Percentiles rank a stretch among this genome's conserved stretches.
phyloP scores from a whole-genome alignment of 1,284 basidiomycete species.

The Grifola frondosa region DNA sequence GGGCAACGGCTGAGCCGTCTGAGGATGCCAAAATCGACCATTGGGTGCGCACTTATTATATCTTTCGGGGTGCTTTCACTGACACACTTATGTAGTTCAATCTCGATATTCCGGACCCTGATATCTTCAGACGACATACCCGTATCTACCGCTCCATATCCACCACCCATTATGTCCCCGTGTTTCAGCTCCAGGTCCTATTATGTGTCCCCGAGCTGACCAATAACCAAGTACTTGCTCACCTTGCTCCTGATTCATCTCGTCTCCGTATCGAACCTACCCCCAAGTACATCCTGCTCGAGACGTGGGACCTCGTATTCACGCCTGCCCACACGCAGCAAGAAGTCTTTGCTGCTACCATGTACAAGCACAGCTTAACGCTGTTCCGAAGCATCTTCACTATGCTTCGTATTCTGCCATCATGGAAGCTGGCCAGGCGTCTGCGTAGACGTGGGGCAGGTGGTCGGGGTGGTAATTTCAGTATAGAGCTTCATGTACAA shows the following conservation, averaged over 20 bases:
- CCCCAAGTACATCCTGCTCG: slow-evolving; percentile 66
- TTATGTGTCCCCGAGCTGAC: slow-evolving; percentile 65
- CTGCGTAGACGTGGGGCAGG: slow-evolving; percentile 46
- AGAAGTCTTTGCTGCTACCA: slow-evolving; percentile 66
- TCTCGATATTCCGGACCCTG: slow-evolving; percentile 69
- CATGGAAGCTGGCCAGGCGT: slow-evolving; percentile 69
- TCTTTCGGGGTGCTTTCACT: neutral
- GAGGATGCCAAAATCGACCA: slow-evolving; percentile 60
- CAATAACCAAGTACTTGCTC: slow-evolving; percentile 69
- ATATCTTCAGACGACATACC: slow-evolving; percentile 62
- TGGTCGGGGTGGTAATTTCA: slow-evolving; percentile 47
- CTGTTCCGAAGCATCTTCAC: slow-evolving; percentile 75
- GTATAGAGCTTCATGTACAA: slow-evolving; percentile 54
- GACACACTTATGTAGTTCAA: slow-evolving; percentile 59
- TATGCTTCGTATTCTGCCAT: slow-evolving; percentile 66
- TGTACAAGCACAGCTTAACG: slow-evolving; percentile 81
- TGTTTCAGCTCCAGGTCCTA: slow-evolving; percentile 68
- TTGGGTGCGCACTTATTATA: slow-evolving; percentile 54
- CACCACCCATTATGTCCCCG: slow-evolving; percentile 40
- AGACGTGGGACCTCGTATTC: slow-evolving; percentile 66
- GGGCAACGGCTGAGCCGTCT: slow-evolving; percentile 50
- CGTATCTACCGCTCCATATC: slow-evolving; percentile 63
- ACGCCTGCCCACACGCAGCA: slow-evolving; percentile 35
- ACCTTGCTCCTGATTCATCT: slow-evolving; percentile 54
- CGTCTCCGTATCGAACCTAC: slow-evolving; percentile 65